Evolutionary conservation across 2,329 filamentous ascomycete genomes (phyloP), one percentile per base, ranked within the genome.

Genomic region (Immersiporthe knoxdaviesiana): DNA sequence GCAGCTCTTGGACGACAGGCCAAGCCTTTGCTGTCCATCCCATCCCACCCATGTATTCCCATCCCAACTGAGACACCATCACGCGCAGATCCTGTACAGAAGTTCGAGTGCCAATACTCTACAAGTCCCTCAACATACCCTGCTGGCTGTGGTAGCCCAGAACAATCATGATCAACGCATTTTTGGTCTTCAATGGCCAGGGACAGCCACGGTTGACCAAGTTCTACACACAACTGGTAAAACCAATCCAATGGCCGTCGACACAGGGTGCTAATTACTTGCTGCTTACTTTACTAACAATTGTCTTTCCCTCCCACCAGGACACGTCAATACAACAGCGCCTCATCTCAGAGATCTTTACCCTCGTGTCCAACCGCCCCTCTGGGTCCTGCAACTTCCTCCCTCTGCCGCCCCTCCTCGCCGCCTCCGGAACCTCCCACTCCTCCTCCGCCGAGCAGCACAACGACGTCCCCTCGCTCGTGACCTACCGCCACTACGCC

Each of bases 101-200:
- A 44, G 35, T 44, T 21, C 16, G 16, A 44, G 6, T 44, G 6
- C 1, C 21, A 47, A 5, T 1, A 47, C 7, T n/a, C 18, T n/a
- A n/a, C 44, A 47, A n/a, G 21, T 11, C 21, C 3, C 24, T 16
- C n/a, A 30, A 30, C n/a, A n/a, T n/a, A n/a, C n/a, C n/a, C 32
- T 24, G 18, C 35, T 21, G 4, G 35, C 11, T 27, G 37, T 18
- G 16, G 21, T 37, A 21, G 12, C 30, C 8, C 14, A 14, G n/a
- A n/a, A 30, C 63, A 72, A 82, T 74, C 74, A 99, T 99, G 96
- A 98, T 99, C 81, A 99, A 97, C 85, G 96, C 97, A 41, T 95
- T 99, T 72, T 86, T 99, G 74, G 95, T 99, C 79, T 99, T 99
- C 85, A 99, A 99, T 78, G 97, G 97, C 84, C 93, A 95, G 76